Evolutionary conservation across 176 grass and related monocot species (phyloP).

Genomic region (Saccharum officinarum): DNA sequence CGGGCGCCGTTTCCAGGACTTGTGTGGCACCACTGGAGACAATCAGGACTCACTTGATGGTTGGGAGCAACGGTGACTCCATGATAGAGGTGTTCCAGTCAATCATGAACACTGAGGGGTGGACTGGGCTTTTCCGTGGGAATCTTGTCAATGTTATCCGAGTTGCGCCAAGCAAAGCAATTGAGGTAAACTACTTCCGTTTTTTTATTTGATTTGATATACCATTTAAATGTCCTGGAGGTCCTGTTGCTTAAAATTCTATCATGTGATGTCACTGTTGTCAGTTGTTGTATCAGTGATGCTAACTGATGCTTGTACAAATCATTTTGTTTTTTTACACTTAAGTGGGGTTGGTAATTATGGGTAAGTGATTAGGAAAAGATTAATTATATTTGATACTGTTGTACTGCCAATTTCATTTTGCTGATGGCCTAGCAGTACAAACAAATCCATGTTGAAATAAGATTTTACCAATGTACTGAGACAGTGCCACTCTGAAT

Average conservation of each 20-base stretch:
- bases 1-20: constrained; percentile 88
- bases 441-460: neutral
- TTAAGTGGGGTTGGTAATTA: neutral
- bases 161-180: constrained; percentile 98
- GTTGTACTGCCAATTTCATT: constrained; percentile 3
- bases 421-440: neutral
- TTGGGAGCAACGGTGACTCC: constrained; percentile 88
- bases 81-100: constrained; percentile 75
- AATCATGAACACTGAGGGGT: constrained; percentile 81
- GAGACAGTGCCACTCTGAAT: neutral
- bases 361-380: neutral
- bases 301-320: neutral
- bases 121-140: constrained; percentile 89
- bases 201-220: neutral
- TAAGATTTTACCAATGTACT: neutral
- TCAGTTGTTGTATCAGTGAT: too few relatives aligned
- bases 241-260: neutral
- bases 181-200: constrained; percentile 62
- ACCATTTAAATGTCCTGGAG: neutral
- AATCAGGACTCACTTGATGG: constrained; percentile 90
- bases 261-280: neutral
- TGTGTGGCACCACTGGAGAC: constrained; percentile 88
- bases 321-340: neutral
- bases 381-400: neutral
- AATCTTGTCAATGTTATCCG: constrained; percentile 97